Evolutionary conservation across 352 stramenopile genomes (phyloP).

Genomic region (Phytophthora megakarya): DNA sequence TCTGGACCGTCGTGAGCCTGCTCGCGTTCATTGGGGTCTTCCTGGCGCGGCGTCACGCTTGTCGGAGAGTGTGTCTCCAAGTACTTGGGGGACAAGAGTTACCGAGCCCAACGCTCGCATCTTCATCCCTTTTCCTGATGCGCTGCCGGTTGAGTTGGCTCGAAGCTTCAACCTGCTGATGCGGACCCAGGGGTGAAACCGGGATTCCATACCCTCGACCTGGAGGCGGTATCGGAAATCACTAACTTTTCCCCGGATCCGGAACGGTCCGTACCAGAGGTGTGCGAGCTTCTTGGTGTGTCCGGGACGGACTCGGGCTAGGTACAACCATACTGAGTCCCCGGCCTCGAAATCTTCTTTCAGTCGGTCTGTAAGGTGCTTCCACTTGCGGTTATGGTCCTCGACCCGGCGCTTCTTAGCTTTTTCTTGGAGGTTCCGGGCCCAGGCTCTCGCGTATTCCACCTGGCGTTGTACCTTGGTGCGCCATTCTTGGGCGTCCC

Average conservation of each 20-base stretch:
- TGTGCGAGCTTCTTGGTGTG: constrained; percentile 12
- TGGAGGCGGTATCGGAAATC: too few species aligned
- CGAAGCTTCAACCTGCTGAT: background rate
- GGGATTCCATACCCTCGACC: too few species aligned
- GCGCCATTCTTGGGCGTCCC: constrained; percentile 7
- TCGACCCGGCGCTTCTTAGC: background rate
- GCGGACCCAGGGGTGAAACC: background rate
- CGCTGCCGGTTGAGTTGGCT: too few species aligned
- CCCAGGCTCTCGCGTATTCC: constrained; percentile 2
- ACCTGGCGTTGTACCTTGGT: too few species aligned
- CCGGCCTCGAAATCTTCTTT: too few species aligned
- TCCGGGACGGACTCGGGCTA: background rate
- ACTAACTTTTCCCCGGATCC: background rate
- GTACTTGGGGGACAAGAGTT: too few species aligned
- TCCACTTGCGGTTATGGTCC: too few species aligned
- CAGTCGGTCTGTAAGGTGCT: too few species aligned
- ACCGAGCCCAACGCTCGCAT: too few species aligned
- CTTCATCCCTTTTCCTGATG: too few species aligned
- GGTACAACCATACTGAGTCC: constrained; percentile 11
- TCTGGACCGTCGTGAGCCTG: background rate
- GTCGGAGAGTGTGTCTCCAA: too few species aligned
- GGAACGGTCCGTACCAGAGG: constrained; percentile 8
- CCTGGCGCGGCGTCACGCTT: too few species aligned
- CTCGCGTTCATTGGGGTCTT: background rate
- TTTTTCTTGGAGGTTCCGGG: constrained; percentile 2